phyloP scores from a whole-genome alignment of 2,329 filamentous ascomycete genomes.

The Truncatella angustata region DNA sequence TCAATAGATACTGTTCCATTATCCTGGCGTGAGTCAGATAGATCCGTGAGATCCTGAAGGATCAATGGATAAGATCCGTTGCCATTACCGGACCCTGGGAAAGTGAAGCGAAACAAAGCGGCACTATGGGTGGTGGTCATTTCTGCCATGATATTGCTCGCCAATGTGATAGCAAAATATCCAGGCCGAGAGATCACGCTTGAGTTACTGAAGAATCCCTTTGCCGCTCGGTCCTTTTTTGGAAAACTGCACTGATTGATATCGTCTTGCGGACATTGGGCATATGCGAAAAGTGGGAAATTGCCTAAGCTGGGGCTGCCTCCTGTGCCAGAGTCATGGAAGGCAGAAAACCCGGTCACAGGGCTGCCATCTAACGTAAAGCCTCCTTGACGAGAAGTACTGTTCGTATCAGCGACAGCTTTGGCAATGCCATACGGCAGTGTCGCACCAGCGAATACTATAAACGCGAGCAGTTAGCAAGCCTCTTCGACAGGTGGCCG shows the following conservation, averaged over 20 bases:
- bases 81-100: conserved; percentile 41
- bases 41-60: conserved; percentile 63
- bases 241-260: conserved; percentile 62
- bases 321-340: conserved; percentile 60
- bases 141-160: conserved; percentile 58
- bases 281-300: conserved; percentile 69
- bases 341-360: conserved; percentile 54
- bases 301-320: conserved; percentile 65
- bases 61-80: conserved; percentile 54
- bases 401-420: conserved; percentile 54
- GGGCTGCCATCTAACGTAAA: conserved; percentile 50
- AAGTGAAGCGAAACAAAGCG: conserved; percentile 65
- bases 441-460: conserved; percentile 41
- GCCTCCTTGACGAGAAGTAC: conserved; percentile 53
- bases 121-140: conserved; percentile 68
- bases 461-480: not conserved
- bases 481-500: not conserved
- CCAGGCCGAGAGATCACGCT: conserved; percentile 59
- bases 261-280: conserved; percentile 58
- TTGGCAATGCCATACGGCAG: conserved; percentile 48
- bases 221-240: conserved; percentile 38
- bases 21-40: conserved; percentile 58
- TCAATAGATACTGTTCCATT: conserved; percentile 58
- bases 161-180: conserved; percentile 61
- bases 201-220: conserved; percentile 45